These are phyloP conservation scores for Penicillium sp. DNA, from an alignment of 2,329 filamentous ascomycete genomes.

Conservation along the genomic window DNA sequence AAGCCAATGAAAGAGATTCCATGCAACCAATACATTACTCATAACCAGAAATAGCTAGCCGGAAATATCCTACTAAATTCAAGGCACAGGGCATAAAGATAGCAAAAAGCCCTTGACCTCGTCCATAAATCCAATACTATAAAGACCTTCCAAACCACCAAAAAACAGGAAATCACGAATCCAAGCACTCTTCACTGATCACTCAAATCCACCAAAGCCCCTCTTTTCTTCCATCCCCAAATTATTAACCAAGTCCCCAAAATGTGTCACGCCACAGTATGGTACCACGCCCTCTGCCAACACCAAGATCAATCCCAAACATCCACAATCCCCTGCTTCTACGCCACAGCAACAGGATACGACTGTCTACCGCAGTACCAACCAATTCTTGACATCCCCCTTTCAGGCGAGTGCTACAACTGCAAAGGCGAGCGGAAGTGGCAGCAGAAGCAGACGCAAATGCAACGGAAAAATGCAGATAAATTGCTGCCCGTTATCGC, in stretches of 20 bases:
- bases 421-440: background rate
- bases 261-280: background rate
- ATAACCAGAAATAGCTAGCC: background rate
- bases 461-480: background rate
- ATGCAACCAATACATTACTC: background rate
- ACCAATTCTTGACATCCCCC: background rate
- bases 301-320: background rate
- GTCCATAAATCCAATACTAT: background rate
- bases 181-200: background rate
- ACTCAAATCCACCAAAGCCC: background rate
- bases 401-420: background rate
- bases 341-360: background rate
- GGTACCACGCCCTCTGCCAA: background rate
- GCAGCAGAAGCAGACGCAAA: background rate
- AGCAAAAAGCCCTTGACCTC: background rate
- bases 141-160: background rate
- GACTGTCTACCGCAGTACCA: background rate
- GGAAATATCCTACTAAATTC: background rate
- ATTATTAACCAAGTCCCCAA: background rate
- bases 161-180: too few species aligned
- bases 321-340: background rate
- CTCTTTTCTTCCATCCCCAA: background rate
- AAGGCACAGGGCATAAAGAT: background rate
- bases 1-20: background rate
- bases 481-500: background rate